phyloP scores from a whole-genome alignment of 257 asterid species.

The Lycium ferocissimum region DNA sequence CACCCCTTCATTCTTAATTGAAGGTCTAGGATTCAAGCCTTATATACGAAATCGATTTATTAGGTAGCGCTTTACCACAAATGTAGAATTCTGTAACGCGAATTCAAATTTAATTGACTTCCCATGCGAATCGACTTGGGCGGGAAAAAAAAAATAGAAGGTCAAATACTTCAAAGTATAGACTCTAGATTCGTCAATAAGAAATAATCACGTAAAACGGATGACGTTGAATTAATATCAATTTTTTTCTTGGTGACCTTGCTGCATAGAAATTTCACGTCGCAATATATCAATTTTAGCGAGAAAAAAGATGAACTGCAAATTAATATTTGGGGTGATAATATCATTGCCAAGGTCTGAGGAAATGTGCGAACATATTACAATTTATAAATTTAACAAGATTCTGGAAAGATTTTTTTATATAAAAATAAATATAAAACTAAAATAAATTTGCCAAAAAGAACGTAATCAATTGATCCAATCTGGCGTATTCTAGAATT shows the following conservation, averaged over 20 bases:
- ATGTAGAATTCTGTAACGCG: fast-evolving
- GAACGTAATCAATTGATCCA: background rate
- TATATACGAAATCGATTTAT: too few species aligned
- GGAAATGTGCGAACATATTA: background rate
- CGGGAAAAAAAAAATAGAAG: too few species aligned
- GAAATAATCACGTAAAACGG: background rate
- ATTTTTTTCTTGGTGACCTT: background rate
- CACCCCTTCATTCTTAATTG: too few species aligned
- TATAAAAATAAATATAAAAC: background rate
- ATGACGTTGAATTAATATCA: background rate
- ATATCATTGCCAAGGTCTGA: too few species aligned
- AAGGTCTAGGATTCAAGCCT: too few species aligned
- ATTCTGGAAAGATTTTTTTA: background rate
- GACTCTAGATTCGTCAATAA: background rate
- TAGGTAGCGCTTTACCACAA: too few species aligned
- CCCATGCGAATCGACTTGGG: too few species aligned
- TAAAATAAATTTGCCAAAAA: background rate
- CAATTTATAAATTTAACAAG: background rate
- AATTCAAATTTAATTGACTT: background rate
- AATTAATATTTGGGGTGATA: too few species aligned
- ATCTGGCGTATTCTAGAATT: background rate
- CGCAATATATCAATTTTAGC: background rate
- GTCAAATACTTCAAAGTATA: too few species aligned
- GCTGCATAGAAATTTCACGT: background rate
- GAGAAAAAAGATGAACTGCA: too few species aligned